Conservation (phyloP, 495 filamentous ascomycete genomes). For the Aspergillus saccharolyticus region DNA sequence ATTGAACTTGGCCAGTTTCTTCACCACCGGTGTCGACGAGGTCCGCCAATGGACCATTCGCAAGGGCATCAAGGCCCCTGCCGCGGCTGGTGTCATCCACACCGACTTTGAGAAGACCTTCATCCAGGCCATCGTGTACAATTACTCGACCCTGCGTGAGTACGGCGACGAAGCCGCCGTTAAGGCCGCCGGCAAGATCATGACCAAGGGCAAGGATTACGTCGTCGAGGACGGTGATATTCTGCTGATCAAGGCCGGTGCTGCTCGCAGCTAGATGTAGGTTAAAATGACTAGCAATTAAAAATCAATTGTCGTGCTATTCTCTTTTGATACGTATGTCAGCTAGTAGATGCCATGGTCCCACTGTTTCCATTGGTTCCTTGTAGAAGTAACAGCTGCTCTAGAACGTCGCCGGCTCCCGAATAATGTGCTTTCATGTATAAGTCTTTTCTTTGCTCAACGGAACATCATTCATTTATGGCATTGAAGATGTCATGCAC, state of each 20-base stretch:
- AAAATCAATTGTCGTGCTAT: constrained; percentile 4
- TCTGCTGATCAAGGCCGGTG: constrained; percentile 90
- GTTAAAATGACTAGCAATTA: constrained; percentile 7
- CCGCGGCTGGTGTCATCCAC: constrained; percentile 97
- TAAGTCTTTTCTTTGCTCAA: too few species aligned
- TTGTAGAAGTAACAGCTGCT: too few species aligned
- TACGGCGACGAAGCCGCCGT: constrained; percentile 82
- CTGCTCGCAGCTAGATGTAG: constrained; percentile 66
- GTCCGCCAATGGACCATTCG: constrained; percentile 98
- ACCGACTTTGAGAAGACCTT: constrained; percentile 99
- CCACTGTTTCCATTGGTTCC: too few species aligned
- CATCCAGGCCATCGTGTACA: constrained; percentile 91
- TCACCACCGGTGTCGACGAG: constrained; percentile 95
- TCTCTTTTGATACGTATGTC: too few species aligned
- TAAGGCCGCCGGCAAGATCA: constrained; percentile 89
- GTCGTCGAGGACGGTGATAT: constrained; percentile 55
- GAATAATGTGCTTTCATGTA: too few species aligned
- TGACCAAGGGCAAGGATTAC: constrained; percentile 99
- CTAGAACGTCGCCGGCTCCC: too few species aligned
- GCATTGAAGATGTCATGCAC: too few species aligned
- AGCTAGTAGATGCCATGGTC: too few species aligned
- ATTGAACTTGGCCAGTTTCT: constrained; percentile 89
- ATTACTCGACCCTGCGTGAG: constrained; percentile 74
- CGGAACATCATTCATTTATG: too few species aligned
- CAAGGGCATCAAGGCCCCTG: constrained; percentile 92